Evolutionary conservation across 2,329 filamentous ascomycete genomes (phyloP), one percentile per base, ranked within the genome.

Genomic region (Pyricularia pennisetigena): DNA sequence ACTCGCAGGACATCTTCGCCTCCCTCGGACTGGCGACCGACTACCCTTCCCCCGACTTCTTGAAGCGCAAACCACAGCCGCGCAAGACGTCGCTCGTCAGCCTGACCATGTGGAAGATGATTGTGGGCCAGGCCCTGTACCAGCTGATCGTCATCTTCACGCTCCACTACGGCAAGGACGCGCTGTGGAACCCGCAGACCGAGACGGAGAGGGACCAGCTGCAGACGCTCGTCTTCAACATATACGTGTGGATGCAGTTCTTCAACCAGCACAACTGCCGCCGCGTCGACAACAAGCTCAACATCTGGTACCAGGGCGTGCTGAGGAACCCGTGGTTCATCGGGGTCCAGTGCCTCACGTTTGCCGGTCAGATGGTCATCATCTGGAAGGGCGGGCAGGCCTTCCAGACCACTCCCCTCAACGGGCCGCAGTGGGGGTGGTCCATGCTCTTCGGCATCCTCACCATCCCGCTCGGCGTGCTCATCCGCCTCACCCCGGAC

Each of bases 241-340:
- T 90, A 0, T 94, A 94, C 72, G 90, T 94, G 63, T 94, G 91
- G 90, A 93, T 94, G 90, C 91, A 94, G 72, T 92, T 95, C 71
- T 94, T 94, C 83, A 94, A 95, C 73, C 90, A 88, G 28, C 72
- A 72, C 57, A 80, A 80, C 81, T 93, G 92, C 77, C 89, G 92
- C 54, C 87, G 91, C 14, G 86, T 94, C 9, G 92, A 94, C 76
- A 94, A 95, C 77, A 88, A 88, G 70, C 88, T 94, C 78, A 94
- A 95, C 74, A 89, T 95, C 68, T 79, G 66, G 66, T 93, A 94
- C 70, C 91, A 94, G 75, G 90, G 90, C 29, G 85, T 94, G 63
- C 80, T 85, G 23, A 84, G 83, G 68, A 96, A 95, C 74, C 88
- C 84, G 70, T 94, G 92, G 85, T 95, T 95, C 79, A 82, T 91